Evolutionary conservation across 2,329 filamentous ascomycete genomes (phyloP), one percentile per base, ranked within the genome.

Genomic region (Chaetothyriales sp.): DNA sequence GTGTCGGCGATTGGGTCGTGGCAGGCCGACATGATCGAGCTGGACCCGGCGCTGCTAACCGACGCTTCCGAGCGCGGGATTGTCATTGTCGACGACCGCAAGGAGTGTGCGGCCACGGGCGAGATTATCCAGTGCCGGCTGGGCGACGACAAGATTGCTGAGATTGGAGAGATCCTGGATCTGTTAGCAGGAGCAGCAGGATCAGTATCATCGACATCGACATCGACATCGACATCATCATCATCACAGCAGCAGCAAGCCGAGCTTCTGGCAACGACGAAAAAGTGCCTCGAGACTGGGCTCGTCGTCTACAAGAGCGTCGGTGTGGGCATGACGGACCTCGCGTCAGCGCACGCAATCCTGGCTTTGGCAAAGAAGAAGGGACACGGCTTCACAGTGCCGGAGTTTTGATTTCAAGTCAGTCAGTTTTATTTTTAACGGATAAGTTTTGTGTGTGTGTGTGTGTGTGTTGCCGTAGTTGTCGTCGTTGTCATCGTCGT

Each of bases 1-100:
- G 66, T 77, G 10, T 71, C 71, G 0, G 63, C 73, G 5, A 74
- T 77, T 55, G 74, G 74, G 2, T 76, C 74, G 5, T 77, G 74
- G 55, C 73, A 71, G 58, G 73, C 78, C 1, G 68, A 72, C 48
- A 75, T 75, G 73, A 65, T 67, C 50, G 73, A 75, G 54, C 59
- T 76, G 26, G 72, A 75, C 22, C 22, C 22, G 22, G 3, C 3
- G 22, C 22, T 25, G 22, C 22, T 25, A 3, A 25, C 3, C 22
- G 22, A 25, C 18, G 19, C 18, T 18, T 20, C n/a, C 15, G 18
- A 1, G 19, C 15, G 6, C 7, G 49, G 36, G n/a, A 48, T 48
- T 7, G 49, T 47, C 10, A 19, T 46, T 5, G 36, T 48, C 42
- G 48, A 44, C 36, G 19, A 47, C 20, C 22, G 46, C n/a, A 36